These are phyloP conservation scores for Ascochyta clinopodiicola DNA, from an alignment of 2,329 filamentous ascomycete species.

Conservation along the genomic window DNA sequence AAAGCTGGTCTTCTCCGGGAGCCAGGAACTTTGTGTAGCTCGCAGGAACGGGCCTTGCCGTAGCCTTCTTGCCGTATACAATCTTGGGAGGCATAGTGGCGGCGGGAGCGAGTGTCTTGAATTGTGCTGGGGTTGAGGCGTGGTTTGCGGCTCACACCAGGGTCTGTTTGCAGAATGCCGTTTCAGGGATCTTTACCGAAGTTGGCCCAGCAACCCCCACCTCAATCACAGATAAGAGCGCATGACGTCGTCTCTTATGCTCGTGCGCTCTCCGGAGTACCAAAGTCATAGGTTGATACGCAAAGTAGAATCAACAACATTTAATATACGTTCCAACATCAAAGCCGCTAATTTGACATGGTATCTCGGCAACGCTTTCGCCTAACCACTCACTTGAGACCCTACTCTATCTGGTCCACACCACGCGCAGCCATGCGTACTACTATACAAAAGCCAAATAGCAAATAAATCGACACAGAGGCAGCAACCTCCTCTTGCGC, in stretches of 20 bases:
- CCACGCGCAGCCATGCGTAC: constrained; percentile 10
- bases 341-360: constrained; percentile 14
- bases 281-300: neutral
- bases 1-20: constrained; percentile 31
- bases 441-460: constrained; percentile 17
- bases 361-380: constrained; percentile 7
- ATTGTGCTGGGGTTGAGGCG: neutral
- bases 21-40: constrained; percentile 37
- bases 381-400: neutral
- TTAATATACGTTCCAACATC: constrained; percentile 11
- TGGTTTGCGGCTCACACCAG: constrained; percentile 6
- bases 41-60: neutral
- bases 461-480: neutral
- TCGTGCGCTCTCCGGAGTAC: neutral
- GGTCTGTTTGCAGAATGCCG: constrained; percentile 18
- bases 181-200: constrained; percentile 16
- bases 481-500: neutral
- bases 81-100: constrained; percentile 32
- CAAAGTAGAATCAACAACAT: neutral
- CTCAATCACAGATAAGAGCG: neutral
- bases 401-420: neutral
- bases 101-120: constrained; percentile 8
- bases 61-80: constrained; percentile 30
- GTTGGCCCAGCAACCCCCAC: constrained; percentile 15
- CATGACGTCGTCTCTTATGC: constrained; percentile 9